phyloP scores from a whole-genome alignment of 495 filamentous ascomycete genomes.

The Geopyxis carbonaria region DNA sequence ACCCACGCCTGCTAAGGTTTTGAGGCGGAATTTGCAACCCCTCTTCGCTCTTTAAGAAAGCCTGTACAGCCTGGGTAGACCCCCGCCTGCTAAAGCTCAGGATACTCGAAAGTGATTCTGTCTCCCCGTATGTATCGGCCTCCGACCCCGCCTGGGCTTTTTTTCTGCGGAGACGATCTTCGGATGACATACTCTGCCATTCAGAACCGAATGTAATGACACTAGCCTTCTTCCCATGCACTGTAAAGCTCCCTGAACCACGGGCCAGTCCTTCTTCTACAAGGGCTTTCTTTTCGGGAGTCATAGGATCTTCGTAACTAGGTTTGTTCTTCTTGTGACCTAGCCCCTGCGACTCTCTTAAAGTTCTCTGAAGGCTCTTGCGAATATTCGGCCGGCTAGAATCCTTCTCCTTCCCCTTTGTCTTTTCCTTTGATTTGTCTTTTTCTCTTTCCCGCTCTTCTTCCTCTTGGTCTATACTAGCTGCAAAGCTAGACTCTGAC shows the following conservation, averaged over 20 bases:
- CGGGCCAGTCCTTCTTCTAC: constrained; percentile 55
- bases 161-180: constrained; percentile 35
- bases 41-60: too few species aligned
- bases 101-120: constrained; percentile 12
- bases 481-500: constrained; percentile 18
- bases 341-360: constrained; percentile 59
- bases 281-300: constrained; percentile 41
- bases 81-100: constrained; percentile 11
- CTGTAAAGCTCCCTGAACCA: constrained; percentile 72
- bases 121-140: constrained; percentile 14
- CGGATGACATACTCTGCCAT: constrained; percentile 62
- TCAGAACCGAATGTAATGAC: constrained; percentile 88
- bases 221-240: constrained; percentile 95
- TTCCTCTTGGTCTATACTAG: constrained; percentile 24
- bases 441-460: constrained; percentile 18
- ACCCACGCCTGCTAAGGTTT: too few species aligned
- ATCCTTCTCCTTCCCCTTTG: constrained; percentile 29
- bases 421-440: constrained; percentile 25
- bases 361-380: constrained; percentile 82
- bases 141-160: constrained; percentile 13
- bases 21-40: too few species aligned
- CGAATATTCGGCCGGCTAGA: constrained; percentile 45
- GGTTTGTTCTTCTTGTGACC: constrained; percentile 57
- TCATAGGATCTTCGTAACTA: constrained; percentile 38
- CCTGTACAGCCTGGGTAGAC: too few species aligned